Percentiles rank a stretch among this genome's conserved stretches.
These are phyloP conservation scores for Clausena lansium DNA, from an alignment of 345 rosid species.

Conservation along the genomic window DNA sequence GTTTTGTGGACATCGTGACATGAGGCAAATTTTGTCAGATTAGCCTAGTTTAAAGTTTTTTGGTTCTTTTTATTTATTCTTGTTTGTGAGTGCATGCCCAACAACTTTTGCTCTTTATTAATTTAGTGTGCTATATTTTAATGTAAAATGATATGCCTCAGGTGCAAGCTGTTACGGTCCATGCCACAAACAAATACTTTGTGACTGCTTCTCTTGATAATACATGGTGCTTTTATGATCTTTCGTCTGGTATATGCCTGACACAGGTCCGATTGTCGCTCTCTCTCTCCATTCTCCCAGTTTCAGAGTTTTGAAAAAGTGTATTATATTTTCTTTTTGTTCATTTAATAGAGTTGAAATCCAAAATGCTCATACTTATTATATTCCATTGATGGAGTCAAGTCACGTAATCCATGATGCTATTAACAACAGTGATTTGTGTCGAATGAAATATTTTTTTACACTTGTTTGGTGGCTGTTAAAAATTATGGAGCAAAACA, in stretches of 20 bases:
- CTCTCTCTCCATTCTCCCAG: not conserved
- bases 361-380: no score
- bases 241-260: conserved; percentile 83
- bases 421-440: no score
- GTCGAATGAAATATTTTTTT: no score
- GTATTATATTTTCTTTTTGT: not conserved
- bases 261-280: conserved; percentile 73
- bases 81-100: not conserved
- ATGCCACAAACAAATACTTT: conserved; percentile 91
- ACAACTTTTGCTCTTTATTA: not conserved
- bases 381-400: no score
- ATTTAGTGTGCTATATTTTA: not conserved
- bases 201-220: conserved; percentile 93
- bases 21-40: no score
- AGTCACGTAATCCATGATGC: no score
- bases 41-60: not conserved
- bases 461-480: no score
- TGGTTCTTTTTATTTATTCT: not conserved
- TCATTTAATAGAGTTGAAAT: no score
- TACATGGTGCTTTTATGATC: conserved; percentile 96
- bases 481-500: no score
- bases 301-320: not conserved
- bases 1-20: not conserved
- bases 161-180: conserved; percentile 98
- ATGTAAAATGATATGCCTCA: conserved; percentile 23